Base-by-base conservation (phyloP, 2,329 filamentous ascomycete genomes). In the Trichoderma oligosporum region DNA sequence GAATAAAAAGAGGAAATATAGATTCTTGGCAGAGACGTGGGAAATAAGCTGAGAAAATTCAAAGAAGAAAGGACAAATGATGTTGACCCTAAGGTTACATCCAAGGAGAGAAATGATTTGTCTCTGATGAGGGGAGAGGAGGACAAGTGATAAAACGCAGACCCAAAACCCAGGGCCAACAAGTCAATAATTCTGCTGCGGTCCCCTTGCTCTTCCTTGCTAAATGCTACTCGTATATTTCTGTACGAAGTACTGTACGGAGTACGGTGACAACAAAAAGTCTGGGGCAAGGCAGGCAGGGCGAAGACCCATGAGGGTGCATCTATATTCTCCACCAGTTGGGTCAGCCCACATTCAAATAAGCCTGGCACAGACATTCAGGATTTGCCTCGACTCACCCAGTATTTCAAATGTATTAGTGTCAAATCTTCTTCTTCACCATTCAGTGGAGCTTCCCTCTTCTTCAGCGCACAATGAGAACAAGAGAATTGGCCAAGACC, bases 11-110 rank as follows among this genome's bases (percentile, higher is more conserved):
- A 7, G 12, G 11, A 14, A 35, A 54, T 36, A 36, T 7, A 31
- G 31, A 16, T 9, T 45, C 39, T 38, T 24, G 8, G n/a, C 16
- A 36, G 41, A 8, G 14, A 45, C 22, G 29, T n/a, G 41, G 11
- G 12, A 18, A 39, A 22, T 20, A 4, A n/a, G 31, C 8, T 55
- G 18, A 33, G 11, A 53, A 35, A 46, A n/a, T 1, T 46, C 42
- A 29, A 29, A 38, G 24, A 36, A 24, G 4, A 45, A 12, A 35
- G 8, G 25, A 29, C 14, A 16, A 55, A 55, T 9, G 22, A 8
- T 45, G 29, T 29, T 45, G n/a, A 24, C 33, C 16, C 29, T n/a
- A 54, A 29, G 51, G 51, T 45, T 54, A 54, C 51, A 54, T 45
- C 49, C 20, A 27, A 29, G 22, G 51, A 20, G 22, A 36, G 20